phyloP scores from a whole-genome alignment of 192 early-diverging fungal species.

The Linnemannia elongata region DNA sequence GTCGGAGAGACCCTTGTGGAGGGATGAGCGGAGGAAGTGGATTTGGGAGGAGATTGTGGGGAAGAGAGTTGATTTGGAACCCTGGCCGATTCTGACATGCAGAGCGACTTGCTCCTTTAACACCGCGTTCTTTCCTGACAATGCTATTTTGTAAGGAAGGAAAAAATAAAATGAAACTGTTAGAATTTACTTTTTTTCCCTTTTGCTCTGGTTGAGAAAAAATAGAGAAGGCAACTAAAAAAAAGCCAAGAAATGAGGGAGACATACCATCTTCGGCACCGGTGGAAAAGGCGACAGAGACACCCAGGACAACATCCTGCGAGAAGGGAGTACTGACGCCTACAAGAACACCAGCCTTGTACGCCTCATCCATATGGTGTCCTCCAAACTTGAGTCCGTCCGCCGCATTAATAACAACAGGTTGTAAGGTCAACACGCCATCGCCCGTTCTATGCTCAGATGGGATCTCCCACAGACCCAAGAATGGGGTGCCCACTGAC shows the following conservation, averaged over 20 bases:
- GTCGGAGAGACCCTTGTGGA: slow-evolving; percentile 30
- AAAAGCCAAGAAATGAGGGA: neutral
- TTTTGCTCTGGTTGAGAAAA: neutral
- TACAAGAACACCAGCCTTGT: slow-evolving; percentile 71
- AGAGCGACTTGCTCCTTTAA: slow-evolving; percentile 64
- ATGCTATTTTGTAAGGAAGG: neutral
- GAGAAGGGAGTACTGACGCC: slow-evolving; percentile 69
- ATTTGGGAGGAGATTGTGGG: slow-evolving; percentile 66
- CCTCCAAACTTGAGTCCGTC: slow-evolving; percentile 77
- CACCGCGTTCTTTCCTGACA: slow-evolving; percentile 43
- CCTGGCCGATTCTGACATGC: slow-evolving; percentile 68
- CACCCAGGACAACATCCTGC: slow-evolving; percentile 66
- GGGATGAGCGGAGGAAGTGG: slow-evolving; percentile 56
- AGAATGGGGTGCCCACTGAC: slow-evolving; percentile 13
- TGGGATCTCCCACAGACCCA: slow-evolving; percentile 79
- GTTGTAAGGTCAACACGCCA: slow-evolving; percentile 57
- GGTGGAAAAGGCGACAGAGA: slow-evolving; percentile 77
- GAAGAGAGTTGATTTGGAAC: slow-evolving; percentile 40
- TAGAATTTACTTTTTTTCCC: neutral
- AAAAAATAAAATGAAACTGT: neutral
- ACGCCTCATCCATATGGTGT: slow-evolving; percentile 67
- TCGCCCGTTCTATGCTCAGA: slow-evolving; percentile 71
- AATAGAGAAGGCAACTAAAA: too few relatives aligned
- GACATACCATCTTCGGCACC: slow-evolving; percentile 63
- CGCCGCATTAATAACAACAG: slow-evolving; percentile 60